Conservation (phyloP, 1,284 basidiomycete genomes). For the Hortiboletus rubellus region DNA sequence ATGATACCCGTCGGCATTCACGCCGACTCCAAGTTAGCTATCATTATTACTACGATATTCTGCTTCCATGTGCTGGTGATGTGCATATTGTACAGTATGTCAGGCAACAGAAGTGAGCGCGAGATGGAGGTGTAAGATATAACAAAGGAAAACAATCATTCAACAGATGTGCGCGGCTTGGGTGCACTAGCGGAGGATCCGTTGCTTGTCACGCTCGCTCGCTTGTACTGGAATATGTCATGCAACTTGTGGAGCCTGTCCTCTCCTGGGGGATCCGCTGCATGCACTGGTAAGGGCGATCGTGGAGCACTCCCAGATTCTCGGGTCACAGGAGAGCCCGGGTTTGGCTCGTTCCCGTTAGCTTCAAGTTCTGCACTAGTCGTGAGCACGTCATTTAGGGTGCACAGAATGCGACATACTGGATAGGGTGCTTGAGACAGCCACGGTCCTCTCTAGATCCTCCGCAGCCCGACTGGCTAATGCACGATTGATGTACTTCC, state of each 20-base stretch:
- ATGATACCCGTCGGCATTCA: neutral
- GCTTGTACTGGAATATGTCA: slow-evolving; percentile 75
- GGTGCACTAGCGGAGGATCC: slow-evolving; percentile 47
- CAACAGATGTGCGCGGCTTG: slow-evolving; percentile 18
- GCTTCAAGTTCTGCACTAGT: slow-evolving; percentile 62
- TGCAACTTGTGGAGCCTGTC: slow-evolving; percentile 74
- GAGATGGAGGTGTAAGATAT: slow-evolving; percentile 23
- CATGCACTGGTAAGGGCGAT: slow-evolving; percentile 25
- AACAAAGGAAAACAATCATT: slow-evolving; percentile 23
- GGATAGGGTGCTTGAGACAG: slow-evolving; percentile 73
- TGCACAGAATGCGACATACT: slow-evolving; percentile 48
- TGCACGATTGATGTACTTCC: slow-evolving; percentile 82
- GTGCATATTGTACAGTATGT: slow-evolving; percentile 35
- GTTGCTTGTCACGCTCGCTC: slow-evolving; percentile 66
- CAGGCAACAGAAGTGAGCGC: slow-evolving; percentile 21
- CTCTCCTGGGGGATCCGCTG: slow-evolving; percentile 43
- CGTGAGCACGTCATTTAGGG: slow-evolving; percentile 18
- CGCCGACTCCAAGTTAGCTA: neutral
- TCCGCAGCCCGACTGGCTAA: slow-evolving; percentile 82
- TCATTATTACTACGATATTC: slow-evolving; percentile 26
- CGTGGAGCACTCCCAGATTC: slow-evolving; percentile 30
- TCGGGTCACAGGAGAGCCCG: slow-evolving; percentile 26
- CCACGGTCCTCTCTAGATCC: slow-evolving; percentile 76
- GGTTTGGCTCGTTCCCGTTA: slow-evolving; percentile 39
- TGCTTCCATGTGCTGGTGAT: slow-evolving; percentile 12